Conservation (phyloP, 495 filamentous ascomycete species). For the Neurospora pannonica region DNA sequence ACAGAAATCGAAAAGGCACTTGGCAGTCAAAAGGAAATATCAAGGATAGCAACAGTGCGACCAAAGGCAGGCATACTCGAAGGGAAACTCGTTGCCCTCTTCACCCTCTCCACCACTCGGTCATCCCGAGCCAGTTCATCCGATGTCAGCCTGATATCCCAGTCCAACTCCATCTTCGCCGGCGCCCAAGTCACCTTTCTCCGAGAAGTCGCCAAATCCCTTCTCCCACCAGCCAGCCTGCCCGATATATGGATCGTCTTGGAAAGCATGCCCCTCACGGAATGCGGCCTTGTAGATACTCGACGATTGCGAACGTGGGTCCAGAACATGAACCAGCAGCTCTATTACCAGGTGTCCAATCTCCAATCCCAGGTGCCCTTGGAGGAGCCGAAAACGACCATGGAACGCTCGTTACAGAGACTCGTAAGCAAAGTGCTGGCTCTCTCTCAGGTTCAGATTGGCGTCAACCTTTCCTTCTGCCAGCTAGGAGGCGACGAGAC, state of each 20-base stretch:
- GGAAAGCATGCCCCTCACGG: constrained; percentile 35
- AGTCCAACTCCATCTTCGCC: constrained; percentile 28
- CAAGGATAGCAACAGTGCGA: constrained; percentile 28
- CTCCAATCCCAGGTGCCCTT: constrained; percentile 27
- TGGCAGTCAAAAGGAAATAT: constrained; percentile 17
- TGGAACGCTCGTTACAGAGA: constrained; percentile 31
- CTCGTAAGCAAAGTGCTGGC: constrained; percentile 29
- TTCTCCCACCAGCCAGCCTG: constrained; percentile 17
- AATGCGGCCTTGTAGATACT: constrained; percentile 27
- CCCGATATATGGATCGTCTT: constrained; percentile 35
- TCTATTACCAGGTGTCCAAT: constrained; percentile 31
- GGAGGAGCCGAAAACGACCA: constrained; percentile 22
- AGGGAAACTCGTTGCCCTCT: constrained; percentile 32
- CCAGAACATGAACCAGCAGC: constrained; percentile 38
- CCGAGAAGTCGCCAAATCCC: constrained; percentile 19
- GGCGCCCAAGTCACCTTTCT: constrained; percentile 27
- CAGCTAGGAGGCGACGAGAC: constrained; percentile 38
- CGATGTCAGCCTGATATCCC: constrained; percentile 26
- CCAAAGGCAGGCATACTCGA: constrained; percentile 40
- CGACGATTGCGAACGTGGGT: constrained; percentile 39
- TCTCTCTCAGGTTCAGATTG: constrained; percentile 26
- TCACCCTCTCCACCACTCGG: constrained; percentile 24
- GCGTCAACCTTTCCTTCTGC: constrained; percentile 34
- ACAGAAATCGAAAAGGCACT: constrained; percentile 24
- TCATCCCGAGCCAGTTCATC: constrained; percentile 16